Evolutionary conservation across 208 protist genomes (phyloP).

Genomic region (Leishmania tropica): DNA sequence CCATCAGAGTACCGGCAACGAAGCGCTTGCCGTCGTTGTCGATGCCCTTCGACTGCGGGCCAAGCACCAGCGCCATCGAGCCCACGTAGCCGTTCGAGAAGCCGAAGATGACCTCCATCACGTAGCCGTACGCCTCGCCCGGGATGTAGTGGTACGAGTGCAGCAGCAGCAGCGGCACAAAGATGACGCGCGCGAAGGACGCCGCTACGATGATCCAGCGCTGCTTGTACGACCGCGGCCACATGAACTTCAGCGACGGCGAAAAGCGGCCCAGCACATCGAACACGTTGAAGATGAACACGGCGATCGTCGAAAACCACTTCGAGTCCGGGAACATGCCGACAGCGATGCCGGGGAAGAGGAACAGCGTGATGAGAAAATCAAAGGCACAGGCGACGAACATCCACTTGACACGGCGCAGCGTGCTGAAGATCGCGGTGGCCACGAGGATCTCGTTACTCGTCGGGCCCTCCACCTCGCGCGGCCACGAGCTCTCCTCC

Average conservation of each 20-base stretch:
- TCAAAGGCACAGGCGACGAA: conserved; percentile 38
- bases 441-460: conserved; percentile 21
- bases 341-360: conserved; percentile 59
- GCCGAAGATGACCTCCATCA: conserved; percentile 60
- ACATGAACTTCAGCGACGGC: conserved; percentile 44
- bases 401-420: conserved; percentile 42
- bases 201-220: conserved; percentile 45
- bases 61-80: conserved; percentile 51
- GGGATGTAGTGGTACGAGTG: conserved; percentile 62
- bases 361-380: conserved; percentile 63
- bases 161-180: conserved; percentile 63
- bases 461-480: conserved; percentile 8
- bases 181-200: conserved; percentile 46
- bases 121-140: conserved; percentile 40
- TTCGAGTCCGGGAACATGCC: conserved; percentile 46
- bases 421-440: conserved; percentile 24
- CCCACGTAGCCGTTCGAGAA: conserved; percentile 64
- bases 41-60: conserved; percentile 37
- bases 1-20: conserved; percentile 60
- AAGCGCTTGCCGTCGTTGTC: conserved; percentile 49
- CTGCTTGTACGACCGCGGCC: conserved; percentile 33
- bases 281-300: conserved; percentile 67
- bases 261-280: conserved; percentile 55
- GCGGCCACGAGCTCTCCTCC: background rate
- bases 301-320: conserved; percentile 59